A percentile compares a stretch with the other conserved stretches of the same genome.
phyloP scores from a whole-genome alignment of 495 filamentous ascomycete species.

The Mytilinidion resinicola region DNA sequence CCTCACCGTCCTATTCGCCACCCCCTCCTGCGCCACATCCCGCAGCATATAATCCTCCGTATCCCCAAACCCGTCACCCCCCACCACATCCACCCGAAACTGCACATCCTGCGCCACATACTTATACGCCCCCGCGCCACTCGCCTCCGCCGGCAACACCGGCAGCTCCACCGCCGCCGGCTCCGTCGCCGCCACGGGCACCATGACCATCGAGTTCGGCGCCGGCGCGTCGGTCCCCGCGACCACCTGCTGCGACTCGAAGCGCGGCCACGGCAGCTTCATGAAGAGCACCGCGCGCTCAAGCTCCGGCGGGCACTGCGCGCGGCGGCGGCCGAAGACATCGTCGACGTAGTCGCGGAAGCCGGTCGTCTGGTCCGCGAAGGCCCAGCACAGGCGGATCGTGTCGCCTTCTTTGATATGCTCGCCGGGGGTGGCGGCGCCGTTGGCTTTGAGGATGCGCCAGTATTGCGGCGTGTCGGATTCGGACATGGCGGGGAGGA shows the following conservation, averaged over 20 bases:
- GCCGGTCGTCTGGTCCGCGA: neutral
- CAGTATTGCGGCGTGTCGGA: neutral
- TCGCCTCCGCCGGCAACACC: neutral
- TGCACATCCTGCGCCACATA: slow-evolving; percentile 2
- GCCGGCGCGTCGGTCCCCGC: neutral
- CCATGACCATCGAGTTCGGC: neutral
- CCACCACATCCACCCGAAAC: neutral
- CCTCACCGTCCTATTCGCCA: too few relatives aligned
- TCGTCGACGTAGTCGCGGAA: slow-evolving; percentile 1
- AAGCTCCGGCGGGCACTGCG: neutral
- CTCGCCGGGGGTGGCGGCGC: neutral
- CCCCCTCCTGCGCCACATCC: neutral
- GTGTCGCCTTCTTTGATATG: neutral
- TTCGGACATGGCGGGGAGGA: neutral
- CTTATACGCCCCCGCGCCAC: neutral
- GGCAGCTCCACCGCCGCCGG: neutral
- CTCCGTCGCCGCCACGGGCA: neutral
- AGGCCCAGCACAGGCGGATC: neutral
- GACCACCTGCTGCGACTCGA: neutral
- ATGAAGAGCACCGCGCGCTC: neutral
- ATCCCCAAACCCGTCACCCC: neutral
- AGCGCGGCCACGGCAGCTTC: neutral
- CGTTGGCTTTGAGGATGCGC: slow-evolving; percentile 1
- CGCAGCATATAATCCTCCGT: neutral
- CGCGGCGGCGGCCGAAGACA: neutral